phyloP scores from a whole-genome alignment of 2,329 filamentous ascomycete genomes.

The Trichoderma semiorbis region DNA sequence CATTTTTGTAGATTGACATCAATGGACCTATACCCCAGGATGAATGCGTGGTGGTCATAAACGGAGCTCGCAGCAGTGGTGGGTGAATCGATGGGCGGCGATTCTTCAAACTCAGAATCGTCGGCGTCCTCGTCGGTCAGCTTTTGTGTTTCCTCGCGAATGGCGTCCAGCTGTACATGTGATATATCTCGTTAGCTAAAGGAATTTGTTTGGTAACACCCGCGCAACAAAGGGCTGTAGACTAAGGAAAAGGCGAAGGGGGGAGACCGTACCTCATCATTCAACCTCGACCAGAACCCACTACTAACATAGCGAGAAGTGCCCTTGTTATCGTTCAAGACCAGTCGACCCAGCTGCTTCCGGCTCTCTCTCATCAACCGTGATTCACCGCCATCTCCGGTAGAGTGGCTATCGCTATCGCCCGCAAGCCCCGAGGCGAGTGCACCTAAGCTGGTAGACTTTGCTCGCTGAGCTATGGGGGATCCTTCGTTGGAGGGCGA shows the following conservation, averaged over 20 bases:
- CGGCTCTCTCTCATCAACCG: slow-evolving; percentile 28
- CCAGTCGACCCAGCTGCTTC: slow-evolving; percentile 62
- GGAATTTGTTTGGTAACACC: background rate
- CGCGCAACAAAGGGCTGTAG: background rate
- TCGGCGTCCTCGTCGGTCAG: slow-evolving; percentile 45
- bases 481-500: slow-evolving; percentile 26
- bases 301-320: slow-evolving; percentile 72
- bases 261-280: slow-evolving; percentile 59
- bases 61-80: slow-evolving; percentile 31
- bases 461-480: slow-evolving; percentile 15
- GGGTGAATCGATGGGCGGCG: slow-evolving; percentile 43
- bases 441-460: slow-evolving; percentile 17
- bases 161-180: slow-evolving; percentile 33
- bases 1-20: slow-evolving; percentile 62
- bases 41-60: slow-evolving; percentile 64
- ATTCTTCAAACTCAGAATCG: slow-evolving; percentile 59
- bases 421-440: slow-evolving; percentile 17
- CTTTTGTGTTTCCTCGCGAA: slow-evolving; percentile 48
- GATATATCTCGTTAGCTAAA: background rate
- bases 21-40: slow-evolving; percentile 70
- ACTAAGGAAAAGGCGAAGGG: background rate
- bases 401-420: slow-evolving; percentile 27
- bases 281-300: slow-evolving; percentile 72
- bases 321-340: slow-evolving; percentile 65
- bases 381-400: slow-evolving; percentile 36